Percentiles rank a stretch among this genome's conserved stretches.
phyloP scores from a whole-genome alignment of 129 eudicot species.

The Pseudognaphalium luteoalbum region DNA sequence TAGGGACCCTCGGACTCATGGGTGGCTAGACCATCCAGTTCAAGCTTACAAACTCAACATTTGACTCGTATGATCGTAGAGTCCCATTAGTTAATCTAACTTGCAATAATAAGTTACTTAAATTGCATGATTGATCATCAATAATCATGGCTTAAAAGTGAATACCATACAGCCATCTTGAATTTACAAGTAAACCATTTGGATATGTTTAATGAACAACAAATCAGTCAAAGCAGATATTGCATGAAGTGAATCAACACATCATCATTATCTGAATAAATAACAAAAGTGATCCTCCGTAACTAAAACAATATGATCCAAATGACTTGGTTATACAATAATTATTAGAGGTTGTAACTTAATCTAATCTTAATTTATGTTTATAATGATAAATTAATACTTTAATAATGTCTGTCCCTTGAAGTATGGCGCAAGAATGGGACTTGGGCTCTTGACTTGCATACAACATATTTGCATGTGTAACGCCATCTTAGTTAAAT shows the following conservation, averaged over 20 bases:
- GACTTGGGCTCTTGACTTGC: slow-evolving; percentile 20
- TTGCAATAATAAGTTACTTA: too few species aligned
- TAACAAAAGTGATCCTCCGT: not conserved
- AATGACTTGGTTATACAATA: not conserved
- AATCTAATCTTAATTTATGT: not conserved
- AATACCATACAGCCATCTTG: not conserved
- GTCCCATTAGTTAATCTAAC: too few species aligned
- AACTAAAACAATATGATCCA: not conserved
- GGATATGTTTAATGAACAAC: not conserved
- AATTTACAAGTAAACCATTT: not conserved
- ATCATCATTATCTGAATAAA: not conserved
- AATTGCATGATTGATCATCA: not conserved
- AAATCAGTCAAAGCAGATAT: not conserved
- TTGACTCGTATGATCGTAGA: too few species aligned
- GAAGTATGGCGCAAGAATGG: slow-evolving; percentile 36
- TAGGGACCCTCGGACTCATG: too few species aligned
- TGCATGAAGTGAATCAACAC: not conserved
- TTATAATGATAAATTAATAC: too few species aligned
- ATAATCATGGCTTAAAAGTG: not conserved
- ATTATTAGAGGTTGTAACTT: not conserved
- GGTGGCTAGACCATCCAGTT: too few species aligned
- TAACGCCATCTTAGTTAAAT: slow-evolving; percentile 11
- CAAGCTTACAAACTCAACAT: too few species aligned
- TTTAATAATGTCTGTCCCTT: slow-evolving; percentile 19
- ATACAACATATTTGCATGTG: slow-evolving; percentile 20